Conservation (phyloP, 23 red algal genomes). For the Gracilaria vermiculophylla region DNA sequence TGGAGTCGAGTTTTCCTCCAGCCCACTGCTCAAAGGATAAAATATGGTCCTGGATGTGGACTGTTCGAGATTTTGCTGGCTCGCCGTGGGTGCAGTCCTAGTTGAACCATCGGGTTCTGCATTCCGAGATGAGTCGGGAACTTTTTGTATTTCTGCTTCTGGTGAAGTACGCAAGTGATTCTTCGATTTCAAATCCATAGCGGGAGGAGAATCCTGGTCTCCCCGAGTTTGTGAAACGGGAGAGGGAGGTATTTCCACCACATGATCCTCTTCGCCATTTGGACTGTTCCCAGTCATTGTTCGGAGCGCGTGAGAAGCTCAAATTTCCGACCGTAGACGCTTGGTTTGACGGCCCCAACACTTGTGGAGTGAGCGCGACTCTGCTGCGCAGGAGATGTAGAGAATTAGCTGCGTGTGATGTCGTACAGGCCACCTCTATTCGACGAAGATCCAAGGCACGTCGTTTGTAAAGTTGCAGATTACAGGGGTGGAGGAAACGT, state of each 20-base stretch:
- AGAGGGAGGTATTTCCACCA: background rate
- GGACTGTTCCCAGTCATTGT: background rate
- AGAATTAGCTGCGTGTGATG: too few relatives aligned
- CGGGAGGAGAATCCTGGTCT: background rate
- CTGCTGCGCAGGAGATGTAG: too few relatives aligned
- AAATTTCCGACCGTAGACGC: background rate
- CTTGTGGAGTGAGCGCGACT: too few relatives aligned
- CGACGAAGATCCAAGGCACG: too few relatives aligned
- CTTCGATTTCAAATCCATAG: background rate
- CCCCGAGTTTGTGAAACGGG: background rate
- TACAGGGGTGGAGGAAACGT: too few relatives aligned
- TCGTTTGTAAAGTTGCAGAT: too few relatives aligned
- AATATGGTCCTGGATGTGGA: background rate
- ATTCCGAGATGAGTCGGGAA: background rate
- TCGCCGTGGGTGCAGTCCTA: background rate
- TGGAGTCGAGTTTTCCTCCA: background rate
- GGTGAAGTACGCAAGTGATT: background rate
- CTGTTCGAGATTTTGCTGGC: background rate
- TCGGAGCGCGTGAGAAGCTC: background rate
- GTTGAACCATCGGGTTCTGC: background rate
- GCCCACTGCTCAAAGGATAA: background rate
- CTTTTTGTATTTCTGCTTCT: background rate
- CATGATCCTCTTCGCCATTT: background rate
- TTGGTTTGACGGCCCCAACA: too few relatives aligned
- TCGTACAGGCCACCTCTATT: too few relatives aligned